Conservation (phyloP, 768 basidiomycete species). For the Leccinum uliginosum region DNA sequence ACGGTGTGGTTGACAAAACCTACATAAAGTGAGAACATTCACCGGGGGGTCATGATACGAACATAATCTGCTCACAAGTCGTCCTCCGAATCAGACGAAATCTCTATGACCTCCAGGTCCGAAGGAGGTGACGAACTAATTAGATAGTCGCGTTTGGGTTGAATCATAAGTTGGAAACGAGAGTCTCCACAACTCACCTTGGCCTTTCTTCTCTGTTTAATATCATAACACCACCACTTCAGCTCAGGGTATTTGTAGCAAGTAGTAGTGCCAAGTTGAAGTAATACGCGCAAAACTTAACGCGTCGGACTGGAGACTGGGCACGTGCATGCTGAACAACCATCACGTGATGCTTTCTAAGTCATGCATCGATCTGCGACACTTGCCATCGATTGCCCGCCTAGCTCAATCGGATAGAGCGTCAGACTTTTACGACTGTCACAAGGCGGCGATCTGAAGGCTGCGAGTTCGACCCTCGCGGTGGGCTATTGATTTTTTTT, state of each 20-base stretch:
- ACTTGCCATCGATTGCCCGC: conserved; percentile 36
- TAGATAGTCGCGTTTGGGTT: not conserved
- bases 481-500: conserved; percentile 49
- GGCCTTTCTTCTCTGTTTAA: conserved; percentile 47
- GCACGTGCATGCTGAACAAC: conserved; percentile 18
- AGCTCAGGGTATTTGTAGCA: too few relatives aligned
- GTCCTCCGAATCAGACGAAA: conserved; percentile 47
- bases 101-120: conserved; percentile 44
- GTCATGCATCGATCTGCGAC: conserved; percentile 27
- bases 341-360: conserved; percentile 19
- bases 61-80: conserved; percentile 28
- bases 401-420: conserved; percentile 68
- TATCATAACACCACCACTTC: conserved; percentile 21
- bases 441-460: conserved; percentile 65
- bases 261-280: too few relatives aligned
- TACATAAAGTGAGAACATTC: not conserved
- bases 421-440: conserved; percentile 53
- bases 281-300: not conserved
- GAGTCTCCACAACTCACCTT: conserved; percentile 20
- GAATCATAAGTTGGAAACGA: not conserved
- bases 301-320: conserved; percentile 6
- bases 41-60: not conserved
- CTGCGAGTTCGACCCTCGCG: conserved; percentile 85
- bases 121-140: not conserved
- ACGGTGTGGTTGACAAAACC: conserved; percentile 1